These are phyloP conservation scores for Infundibulicybe gibba DNA, from an alignment of 768 basidiomycete species.

Conservation along the genomic window DNA sequence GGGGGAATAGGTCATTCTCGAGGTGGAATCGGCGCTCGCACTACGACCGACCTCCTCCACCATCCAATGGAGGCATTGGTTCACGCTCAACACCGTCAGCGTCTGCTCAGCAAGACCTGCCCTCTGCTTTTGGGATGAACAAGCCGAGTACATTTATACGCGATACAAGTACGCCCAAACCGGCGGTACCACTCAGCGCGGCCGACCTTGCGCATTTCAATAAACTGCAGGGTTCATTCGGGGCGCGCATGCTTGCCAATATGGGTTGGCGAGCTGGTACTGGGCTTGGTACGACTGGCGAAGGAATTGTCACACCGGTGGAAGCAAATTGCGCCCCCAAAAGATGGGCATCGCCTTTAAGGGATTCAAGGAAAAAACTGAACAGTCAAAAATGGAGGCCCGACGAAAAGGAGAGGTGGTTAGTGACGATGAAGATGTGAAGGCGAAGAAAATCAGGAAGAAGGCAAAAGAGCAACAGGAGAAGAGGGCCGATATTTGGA, in stretches of 20 bases:
- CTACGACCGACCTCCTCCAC: slow-evolving; percentile 14
- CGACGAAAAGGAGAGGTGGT: slow-evolving; percentile 67
- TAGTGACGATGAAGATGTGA: slow-evolving; percentile 68
- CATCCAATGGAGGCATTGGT: slow-evolving; percentile 36
- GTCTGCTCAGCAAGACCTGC: slow-evolving; percentile 22
- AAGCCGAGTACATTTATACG: slow-evolving; percentile 48
- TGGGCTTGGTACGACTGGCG: slow-evolving; percentile 71
- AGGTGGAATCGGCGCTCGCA: slow-evolving; percentile 21
- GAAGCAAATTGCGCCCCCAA: slow-evolving; percentile 83
- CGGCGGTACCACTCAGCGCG: slow-evolving; percentile 51
- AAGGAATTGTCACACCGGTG: slow-evolving; percentile 86
- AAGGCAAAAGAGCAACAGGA: slow-evolving; percentile 51
- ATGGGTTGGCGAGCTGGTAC: slow-evolving; percentile 91
- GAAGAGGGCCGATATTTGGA: slow-evolving; percentile 80
- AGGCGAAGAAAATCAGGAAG: slow-evolving; percentile 44
- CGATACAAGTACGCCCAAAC: slow-evolving; percentile 40
- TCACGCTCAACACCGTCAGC: slow-evolving; percentile 9
- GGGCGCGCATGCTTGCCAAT: slow-evolving; percentile 88
- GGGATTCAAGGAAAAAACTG: slow-evolving; percentile 87
- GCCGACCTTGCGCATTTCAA: slow-evolving; percentile 79
- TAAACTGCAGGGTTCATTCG: slow-evolving; percentile 73
- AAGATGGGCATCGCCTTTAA: slow-evolving; percentile 85
- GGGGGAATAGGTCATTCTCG: slow-evolving; percentile 28
- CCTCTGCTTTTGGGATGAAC: slow-evolving; percentile 36
- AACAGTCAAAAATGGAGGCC: slow-evolving; percentile 80